A percentile compares a stretch with the other conserved stretches of the same genome.
These are phyloP conservation scores for Akanthomyces muscarius DNA, from an alignment of 2,329 filamentous ascomycete species.

Conservation along the genomic window DNA sequence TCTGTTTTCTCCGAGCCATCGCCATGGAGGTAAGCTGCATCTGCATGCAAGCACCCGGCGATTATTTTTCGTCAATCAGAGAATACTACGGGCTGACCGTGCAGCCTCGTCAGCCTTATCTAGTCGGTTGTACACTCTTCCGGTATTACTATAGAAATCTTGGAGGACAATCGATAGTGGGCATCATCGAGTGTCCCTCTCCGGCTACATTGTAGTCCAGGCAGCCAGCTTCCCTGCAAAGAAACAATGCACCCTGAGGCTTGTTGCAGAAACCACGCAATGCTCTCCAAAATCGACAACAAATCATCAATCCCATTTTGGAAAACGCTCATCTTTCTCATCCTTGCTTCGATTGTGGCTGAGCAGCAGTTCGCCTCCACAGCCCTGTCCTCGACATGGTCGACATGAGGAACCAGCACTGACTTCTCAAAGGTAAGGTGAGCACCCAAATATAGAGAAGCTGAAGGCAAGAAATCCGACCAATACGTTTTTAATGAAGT, in stretches of 20 bases:
- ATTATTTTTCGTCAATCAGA: neutral
- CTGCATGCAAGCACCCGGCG: neutral
- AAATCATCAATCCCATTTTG: neutral
- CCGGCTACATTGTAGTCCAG: no score
- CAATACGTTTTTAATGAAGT: neutral
- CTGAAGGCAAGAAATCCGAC: neutral
- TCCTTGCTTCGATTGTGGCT: neutral
- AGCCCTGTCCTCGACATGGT: neutral
- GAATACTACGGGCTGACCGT: neutral
- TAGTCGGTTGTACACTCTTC: neutral
- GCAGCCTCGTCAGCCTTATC: neutral
- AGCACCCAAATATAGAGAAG: neutral
- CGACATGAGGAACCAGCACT: neutral
- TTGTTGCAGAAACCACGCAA: neutral
- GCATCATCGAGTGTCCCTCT: no score
- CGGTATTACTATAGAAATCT: no score
- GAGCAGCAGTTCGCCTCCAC: neutral
- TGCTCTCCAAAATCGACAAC: neutral
- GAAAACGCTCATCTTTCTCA: neutral
- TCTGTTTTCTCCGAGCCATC: neutral
- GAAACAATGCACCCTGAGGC: no score
- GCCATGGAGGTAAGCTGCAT: neutral
- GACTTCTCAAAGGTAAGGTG: neutral
- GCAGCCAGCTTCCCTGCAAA: no score
- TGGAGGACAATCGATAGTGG: no score